Conservation (phyloP, 228 moss, liverwort and hornwort genomes). For the Sphagnum fallax region DNA sequence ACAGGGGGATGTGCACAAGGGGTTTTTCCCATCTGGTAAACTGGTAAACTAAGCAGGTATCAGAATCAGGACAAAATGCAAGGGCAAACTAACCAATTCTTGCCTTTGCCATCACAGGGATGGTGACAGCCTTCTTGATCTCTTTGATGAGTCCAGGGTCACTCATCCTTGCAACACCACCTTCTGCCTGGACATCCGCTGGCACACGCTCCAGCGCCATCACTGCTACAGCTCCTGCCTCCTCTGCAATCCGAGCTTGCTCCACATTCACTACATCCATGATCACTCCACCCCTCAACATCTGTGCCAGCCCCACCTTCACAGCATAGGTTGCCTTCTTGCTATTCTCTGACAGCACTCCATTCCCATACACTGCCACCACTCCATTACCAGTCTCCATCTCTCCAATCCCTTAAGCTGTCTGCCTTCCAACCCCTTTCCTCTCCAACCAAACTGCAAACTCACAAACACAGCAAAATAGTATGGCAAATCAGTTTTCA, state of each 20-base stretch:
- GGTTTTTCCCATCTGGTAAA: no score
- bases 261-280: conserved; percentile 8
- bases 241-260: conserved; percentile 9
- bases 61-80: no score
- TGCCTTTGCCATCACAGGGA: conserved; percentile 10
- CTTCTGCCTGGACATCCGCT: conserved; percentile 6
- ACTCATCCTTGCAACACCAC: conserved; percentile 9
- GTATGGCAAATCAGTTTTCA: no score
- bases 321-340: conserved; percentile 4
- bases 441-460: no score
- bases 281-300: conserved; percentile 6
- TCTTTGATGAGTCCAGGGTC: conserved; percentile 9
- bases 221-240: conserved; percentile 7
- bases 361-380: conserved; percentile 8
- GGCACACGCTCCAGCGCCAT: conserved; percentile 7
- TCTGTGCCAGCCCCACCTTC: conserved; percentile 10
- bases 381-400: not conserved
- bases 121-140: conserved; percentile 11
- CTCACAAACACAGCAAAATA: no score
- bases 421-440: no score
- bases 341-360: not conserved
- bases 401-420: no score
- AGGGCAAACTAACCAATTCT: conserved; percentile 4
- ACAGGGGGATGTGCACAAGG: no score
- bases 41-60: no score